Evolutionary conservation across 2,329 filamentous ascomycete species (phyloP).

Genomic region (Amesomyces nigricolor): DNA sequence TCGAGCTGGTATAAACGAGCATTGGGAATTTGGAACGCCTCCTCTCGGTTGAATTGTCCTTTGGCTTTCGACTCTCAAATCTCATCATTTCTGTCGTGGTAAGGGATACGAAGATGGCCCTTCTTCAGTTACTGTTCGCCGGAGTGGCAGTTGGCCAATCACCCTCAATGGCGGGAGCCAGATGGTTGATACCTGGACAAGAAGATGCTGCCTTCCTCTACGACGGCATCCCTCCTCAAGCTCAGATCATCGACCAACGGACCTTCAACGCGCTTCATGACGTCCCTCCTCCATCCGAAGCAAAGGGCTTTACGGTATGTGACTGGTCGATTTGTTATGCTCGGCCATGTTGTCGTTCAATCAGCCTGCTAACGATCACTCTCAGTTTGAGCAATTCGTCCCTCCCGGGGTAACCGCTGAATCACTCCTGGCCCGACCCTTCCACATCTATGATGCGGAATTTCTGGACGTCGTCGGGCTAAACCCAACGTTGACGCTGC

Average conservation of each 20-base stretch:
- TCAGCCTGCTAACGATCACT: background rate
- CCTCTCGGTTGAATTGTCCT: too few relatives aligned
- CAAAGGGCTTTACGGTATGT: conserved; percentile 34
- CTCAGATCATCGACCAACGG: conserved; percentile 40
- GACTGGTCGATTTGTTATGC: too few relatives aligned
- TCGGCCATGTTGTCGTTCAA: too few relatives aligned
- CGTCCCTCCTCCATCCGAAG: conserved; percentile 35
- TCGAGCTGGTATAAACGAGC: too few relatives aligned
- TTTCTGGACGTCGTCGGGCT: conserved; percentile 46
- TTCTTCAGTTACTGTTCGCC: background rate
- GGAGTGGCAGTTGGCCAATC: background rate
- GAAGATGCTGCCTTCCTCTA: background rate
- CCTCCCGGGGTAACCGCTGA: conserved; percentile 40
- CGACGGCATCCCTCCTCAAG: conserved; percentile 23
- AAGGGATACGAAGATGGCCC: background rate
- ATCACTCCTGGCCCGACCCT: conserved; percentile 36
- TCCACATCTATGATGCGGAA: conserved; percentile 46
- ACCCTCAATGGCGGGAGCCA: background rate
- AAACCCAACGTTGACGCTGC: conserved; percentile 44
- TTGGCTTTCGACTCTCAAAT: too few relatives aligned
- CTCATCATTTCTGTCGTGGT: too few relatives aligned
- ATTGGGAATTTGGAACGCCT: too few relatives aligned
- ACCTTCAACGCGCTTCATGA: conserved; percentile 38
- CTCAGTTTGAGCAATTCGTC: conserved; percentile 30
- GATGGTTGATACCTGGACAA: background rate